These are phyloP conservation scores for Nemania sp. DNA, from an alignment of 2,329 filamentous ascomycete genomes.

Conservation along the genomic window DNA sequence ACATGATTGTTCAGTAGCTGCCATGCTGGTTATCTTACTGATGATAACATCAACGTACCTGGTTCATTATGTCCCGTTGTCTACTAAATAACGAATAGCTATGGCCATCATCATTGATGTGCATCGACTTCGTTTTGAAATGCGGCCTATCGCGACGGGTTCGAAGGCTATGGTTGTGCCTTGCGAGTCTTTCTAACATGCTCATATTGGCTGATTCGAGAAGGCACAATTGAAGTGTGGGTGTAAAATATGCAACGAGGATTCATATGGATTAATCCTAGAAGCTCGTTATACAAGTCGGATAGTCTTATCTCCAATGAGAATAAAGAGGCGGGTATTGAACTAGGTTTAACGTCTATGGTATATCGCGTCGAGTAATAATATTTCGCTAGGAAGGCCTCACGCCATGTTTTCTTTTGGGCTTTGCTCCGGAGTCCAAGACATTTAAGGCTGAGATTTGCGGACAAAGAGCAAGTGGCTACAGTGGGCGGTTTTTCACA, in stretches of 20 bases:
- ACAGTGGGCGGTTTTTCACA: background rate
- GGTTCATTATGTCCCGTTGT: conserved; percentile 36
- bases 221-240: too few species aligned
- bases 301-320: background rate
- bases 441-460: background rate
- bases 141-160: conserved; percentile 24
- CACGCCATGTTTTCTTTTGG: background rate
- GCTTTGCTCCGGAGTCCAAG: background rate
- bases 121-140: conserved; percentile 32
- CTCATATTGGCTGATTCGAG: conserved; percentile 26
- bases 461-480: conserved; percentile 9
- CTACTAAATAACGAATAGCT: conserved; percentile 30
- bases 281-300: background rate
- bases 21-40: background rate
- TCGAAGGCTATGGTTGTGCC: conserved; percentile 30
- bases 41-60: conserved; percentile 30
- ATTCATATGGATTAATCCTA: background rate
- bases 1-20: background rate
- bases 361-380: background rate
- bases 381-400: conserved; percentile 1
- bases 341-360: background rate
- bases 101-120: conserved; percentile 31
- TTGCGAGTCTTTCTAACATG: conserved; percentile 34
- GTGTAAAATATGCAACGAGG: too few species aligned
- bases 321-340: background rate